Percentiles rank a stretch among this genome's conserved stretches.
phyloP scores from a whole-genome alignment of 257 asterid species.

The Solanum arcanum region DNA sequence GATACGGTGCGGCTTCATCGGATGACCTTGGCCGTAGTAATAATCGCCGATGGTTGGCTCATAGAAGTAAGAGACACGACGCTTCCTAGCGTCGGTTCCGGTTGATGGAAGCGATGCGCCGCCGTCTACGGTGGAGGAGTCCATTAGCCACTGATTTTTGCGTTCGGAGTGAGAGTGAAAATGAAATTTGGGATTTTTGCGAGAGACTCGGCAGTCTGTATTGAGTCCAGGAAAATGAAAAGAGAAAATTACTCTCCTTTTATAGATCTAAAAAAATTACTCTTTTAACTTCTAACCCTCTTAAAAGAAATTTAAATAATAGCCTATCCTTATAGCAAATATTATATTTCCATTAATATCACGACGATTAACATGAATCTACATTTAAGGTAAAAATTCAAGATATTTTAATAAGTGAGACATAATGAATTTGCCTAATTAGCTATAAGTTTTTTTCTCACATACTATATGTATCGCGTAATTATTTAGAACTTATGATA shows the following conservation, averaged over 20 bases:
- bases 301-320: not conserved
- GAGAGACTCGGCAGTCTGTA: not conserved
- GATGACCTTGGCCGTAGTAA: slow-evolving; percentile 22
- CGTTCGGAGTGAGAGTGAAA: not conserved
- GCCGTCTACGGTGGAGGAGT: slow-evolving; percentile 8
- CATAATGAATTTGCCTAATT: not conserved
- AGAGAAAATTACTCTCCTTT: not conserved
- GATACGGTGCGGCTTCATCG: slow-evolving; percentile 22
- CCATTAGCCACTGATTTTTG: slow-evolving; percentile 3
- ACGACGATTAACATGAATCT: too few relatives aligned
- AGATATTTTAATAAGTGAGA: not conserved
- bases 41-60: slow-evolving; percentile 24
- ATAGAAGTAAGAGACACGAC: slow-evolving; percentile 18
- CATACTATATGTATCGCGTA: not conserved
- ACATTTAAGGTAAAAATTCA: not conserved
- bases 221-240: not conserved
- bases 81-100: slow-evolving; percentile 13
- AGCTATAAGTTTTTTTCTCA: not conserved
- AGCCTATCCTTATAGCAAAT: not conserved
- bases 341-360: not conserved
- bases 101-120: slow-evolving; percentile 18
- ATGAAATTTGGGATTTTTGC: not conserved
- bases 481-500: not conserved
- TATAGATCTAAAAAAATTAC: not conserved
- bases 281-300: not conserved